A percentile compares a stretch with the other conserved stretches of the same genome.
phyloP scores from a whole-genome alignment of 495 filamentous ascomycete genomes.

The Penicillium subrubescens region DNA sequence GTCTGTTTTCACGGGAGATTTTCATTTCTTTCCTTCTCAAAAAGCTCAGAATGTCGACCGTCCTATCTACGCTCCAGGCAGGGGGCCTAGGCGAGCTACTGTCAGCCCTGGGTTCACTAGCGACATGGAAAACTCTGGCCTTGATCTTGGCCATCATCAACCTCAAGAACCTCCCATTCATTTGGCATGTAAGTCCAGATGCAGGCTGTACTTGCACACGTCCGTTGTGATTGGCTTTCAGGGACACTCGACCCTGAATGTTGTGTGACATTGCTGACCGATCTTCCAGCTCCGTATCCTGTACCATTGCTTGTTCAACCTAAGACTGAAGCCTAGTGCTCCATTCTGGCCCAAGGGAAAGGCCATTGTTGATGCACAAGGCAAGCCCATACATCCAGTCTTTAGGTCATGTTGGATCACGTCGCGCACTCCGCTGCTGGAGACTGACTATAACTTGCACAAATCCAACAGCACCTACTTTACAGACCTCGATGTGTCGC shows the following conservation, averaged over 20 bases:
- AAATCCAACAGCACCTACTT: conserved; percentile 80
- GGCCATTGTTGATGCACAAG: conserved; percentile 31
- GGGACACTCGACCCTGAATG: not conserved
- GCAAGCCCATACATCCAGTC: conserved; percentile 48
- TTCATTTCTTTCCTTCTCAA: not conserved
- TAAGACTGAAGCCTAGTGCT: conserved; percentile 46
- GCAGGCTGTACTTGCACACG: not conserved
- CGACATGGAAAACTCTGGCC: conserved; percentile 56
- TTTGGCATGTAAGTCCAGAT: conserved; percentile 62
- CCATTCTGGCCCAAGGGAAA: conserved; percentile 40
- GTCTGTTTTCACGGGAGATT: not conserved
- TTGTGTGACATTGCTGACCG: conserved; percentile 20
- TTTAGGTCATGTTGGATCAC: conserved; percentile 57
- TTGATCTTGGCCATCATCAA: conserved; percentile 59
- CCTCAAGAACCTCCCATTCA: conserved; percentile 61
- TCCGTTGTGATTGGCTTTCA: not conserved
- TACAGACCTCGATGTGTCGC: conserved; percentile 69
- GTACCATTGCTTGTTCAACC: conserved; percentile 51
- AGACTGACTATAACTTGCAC: conserved; percentile 71
- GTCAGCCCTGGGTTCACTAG: conserved; percentile 27
- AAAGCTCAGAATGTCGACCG: conserved; percentile 1
- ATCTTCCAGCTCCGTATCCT: conserved; percentile 49
- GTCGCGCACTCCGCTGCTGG: conserved; percentile 55
- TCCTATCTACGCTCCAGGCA: conserved; percentile 12
- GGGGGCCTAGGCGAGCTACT: conserved; percentile 31